Base-by-base conservation (phyloP, 805 yeast genomes). In the Wickerhamiella azymoides region DNA sequence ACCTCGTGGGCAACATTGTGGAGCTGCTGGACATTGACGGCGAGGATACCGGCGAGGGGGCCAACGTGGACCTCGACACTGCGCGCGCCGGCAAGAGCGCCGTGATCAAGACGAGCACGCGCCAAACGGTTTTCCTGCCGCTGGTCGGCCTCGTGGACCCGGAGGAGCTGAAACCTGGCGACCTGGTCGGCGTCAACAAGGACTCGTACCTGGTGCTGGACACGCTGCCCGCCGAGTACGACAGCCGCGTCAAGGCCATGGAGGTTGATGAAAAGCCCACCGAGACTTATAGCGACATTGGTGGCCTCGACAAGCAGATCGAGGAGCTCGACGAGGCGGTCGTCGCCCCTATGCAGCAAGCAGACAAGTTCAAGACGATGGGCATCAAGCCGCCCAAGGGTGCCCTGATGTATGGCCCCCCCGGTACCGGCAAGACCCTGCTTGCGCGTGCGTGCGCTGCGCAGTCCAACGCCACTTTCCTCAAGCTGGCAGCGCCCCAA, bases 371-470 rank as follows among this genome's bases (percentile, higher is more conserved):
- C 69, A 84, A 84, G 61, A 78, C 77, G 49, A 71, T 92, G 66
- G 99, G 99, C 47, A 88, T 92, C 60, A 89, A 84, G 62, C 93
- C 98, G 13, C 98, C 98, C 49, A 92, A 92, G 64, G 98, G 98
- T 63, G 97, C 96, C 3, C 71, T 92, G 45, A 85, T 92, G 88
- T 92, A 92, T 62, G 99, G 99, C 32, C 97, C 99, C 8, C 99
- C 99, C 45, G 99, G 99, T 63, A 92, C 98, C 1, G 99, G 99
- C 63, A 92, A 92, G 66, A 92, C 98, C 1, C 70, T 92, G 50
- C 72, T 92, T 54, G 99, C 99, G 9, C 79, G 96, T 62, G 98
- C 98, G 1, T 94, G 96, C 68, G 99, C 99, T 19, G 96, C 96
- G 46, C 97, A 92, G 64, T 84, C 97, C 0, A 86, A 88, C 64